A percentile compares a stretch with the other conserved stretches of the same genome.
phyloP scores from a whole-genome alignment of 257 asterid species.

The Solanum habrochaites region DNA sequence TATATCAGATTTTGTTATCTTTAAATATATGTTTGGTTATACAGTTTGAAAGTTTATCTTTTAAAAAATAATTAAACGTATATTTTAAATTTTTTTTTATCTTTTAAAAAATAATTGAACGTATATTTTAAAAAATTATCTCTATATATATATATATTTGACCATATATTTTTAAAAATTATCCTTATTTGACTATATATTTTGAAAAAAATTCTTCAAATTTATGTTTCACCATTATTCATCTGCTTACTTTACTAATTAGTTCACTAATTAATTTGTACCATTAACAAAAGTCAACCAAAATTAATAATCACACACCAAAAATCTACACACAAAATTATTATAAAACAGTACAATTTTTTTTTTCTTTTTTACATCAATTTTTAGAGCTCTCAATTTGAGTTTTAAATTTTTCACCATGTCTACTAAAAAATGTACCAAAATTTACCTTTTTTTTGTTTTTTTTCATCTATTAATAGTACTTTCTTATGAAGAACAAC shows the following conservation, averaged over 20 bases:
- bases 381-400: neutral
- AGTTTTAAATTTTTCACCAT: neutral
- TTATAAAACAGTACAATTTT: neutral
- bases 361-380: neutral
- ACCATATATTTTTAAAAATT: too few relatives aligned
- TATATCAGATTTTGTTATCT: too few relatives aligned
- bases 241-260: too few relatives aligned
- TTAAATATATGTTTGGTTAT: too few relatives aligned
- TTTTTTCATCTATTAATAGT: neutral
- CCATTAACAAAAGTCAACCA: neutral
- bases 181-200: too few relatives aligned
- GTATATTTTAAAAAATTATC: too few relatives aligned
- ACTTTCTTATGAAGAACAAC: neutral
- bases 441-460: neutral
- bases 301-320: neutral
- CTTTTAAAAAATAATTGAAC: neutral
- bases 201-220: too few relatives aligned
- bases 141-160: too few relatives aligned
- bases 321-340: neutral
- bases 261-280: too few relatives aligned
- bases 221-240: too few relatives aligned
- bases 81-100: too few relatives aligned
- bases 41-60: neutral
- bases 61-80: too few relatives aligned
- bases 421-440: neutral